Evolutionary conservation across 2,329 filamentous ascomycete species (phyloP).

Genomic region (Bertia moriformis): DNA sequence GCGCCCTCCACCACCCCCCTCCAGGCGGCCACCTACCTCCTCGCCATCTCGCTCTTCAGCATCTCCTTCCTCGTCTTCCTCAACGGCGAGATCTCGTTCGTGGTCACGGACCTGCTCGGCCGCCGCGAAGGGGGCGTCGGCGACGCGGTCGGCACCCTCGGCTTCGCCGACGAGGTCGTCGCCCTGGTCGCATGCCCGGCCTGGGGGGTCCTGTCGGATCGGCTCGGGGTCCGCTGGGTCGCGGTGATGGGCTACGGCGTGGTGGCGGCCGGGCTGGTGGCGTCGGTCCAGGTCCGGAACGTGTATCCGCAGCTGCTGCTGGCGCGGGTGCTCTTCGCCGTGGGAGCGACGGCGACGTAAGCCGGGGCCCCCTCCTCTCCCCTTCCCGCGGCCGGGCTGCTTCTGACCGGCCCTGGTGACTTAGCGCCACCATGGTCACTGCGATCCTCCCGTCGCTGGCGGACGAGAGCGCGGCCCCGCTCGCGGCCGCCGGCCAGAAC

Average conservation of each 20-base stretch:
- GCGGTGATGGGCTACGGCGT: slow-evolving; percentile 68
- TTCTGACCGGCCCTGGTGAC: no score
- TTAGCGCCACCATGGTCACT: slow-evolving; percentile 85
- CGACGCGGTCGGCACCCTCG: slow-evolving; percentile 69
- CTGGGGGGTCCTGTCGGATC: slow-evolving; percentile 68
- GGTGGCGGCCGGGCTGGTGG: slow-evolving; percentile 60
- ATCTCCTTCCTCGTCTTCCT: slow-evolving; percentile 84
- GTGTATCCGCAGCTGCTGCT: slow-evolving; percentile 81
- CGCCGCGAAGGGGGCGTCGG: slow-evolving; percentile 60
- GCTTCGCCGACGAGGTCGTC: slow-evolving; percentile 72
- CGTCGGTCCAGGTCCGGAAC: slow-evolving; percentile 74
- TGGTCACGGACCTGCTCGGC: slow-evolving; percentile 70
- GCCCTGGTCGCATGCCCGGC: slow-evolving; percentile 66
- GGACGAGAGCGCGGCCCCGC: slow-evolving; percentile 24
- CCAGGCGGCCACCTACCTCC: slow-evolving; percentile 61
- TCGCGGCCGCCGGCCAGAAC: slow-evolving; percentile 7
- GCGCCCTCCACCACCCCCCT: slow-evolving; percentile 40
- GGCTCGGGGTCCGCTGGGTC: slow-evolving; percentile 59
- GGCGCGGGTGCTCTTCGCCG: slow-evolving; percentile 71
- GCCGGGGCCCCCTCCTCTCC: slow-evolving; percentile 1
- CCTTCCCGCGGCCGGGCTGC: neutral
- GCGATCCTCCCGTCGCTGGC: slow-evolving; percentile 69
- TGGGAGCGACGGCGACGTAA: slow-evolving; percentile 79
- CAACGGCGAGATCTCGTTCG: slow-evolving; percentile 71
- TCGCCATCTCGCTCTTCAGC: slow-evolving; percentile 71